phyloP scores from a whole-genome alignment of 1,139 yeast genomes.

The Barnettozyma hawaiiensis region DNA sequence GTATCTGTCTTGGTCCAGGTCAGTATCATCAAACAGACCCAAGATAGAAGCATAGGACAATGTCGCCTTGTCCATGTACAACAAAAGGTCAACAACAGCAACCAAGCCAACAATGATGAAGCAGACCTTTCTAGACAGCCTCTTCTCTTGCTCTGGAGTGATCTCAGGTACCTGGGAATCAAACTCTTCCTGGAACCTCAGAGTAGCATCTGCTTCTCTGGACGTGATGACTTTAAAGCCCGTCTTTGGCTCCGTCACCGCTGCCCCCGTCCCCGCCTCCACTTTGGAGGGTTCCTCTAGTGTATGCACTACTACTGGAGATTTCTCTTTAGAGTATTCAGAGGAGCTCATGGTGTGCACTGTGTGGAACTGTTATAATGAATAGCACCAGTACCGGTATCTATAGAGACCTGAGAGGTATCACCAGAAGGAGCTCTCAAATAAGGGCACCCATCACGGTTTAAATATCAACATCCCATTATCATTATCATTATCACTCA shows the following conservation, averaged over 20 bases:
- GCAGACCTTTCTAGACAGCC: conserved; percentile 32
- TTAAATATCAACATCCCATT: not conserved
- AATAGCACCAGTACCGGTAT: too few species aligned
- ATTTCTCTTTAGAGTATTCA: not conserved
- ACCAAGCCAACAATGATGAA: conserved; percentile 31
- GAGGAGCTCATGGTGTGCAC: not conserved
- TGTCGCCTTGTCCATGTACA: conserved; percentile 43
- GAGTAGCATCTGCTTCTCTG: conserved; percentile 37
- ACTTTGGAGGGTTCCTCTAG: too few species aligned
- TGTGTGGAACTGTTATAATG: too few species aligned
- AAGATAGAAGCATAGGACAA: conserved; percentile 38
- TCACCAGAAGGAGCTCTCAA: not conserved
- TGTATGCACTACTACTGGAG: not conserved
- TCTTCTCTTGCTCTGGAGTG: conserved; percentile 34
- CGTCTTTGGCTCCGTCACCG: not conserved
- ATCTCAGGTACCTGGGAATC: conserved; percentile 31
- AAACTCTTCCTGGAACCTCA: conserved; percentile 32
- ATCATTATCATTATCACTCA: too few species aligned
- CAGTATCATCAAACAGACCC: conserved; percentile 39
- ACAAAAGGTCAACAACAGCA: conserved; percentile 29
- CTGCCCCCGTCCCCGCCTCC: too few species aligned
- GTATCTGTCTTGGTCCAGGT: conserved; percentile 31
- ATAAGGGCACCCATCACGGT: not conserved
- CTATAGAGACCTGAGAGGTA: too few species aligned
- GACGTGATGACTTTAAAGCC: conserved; percentile 18